Evolutionary conservation across 1,139 yeast genomes (phyloP).

Genomic region (Meyerozyma athensensis): DNA sequence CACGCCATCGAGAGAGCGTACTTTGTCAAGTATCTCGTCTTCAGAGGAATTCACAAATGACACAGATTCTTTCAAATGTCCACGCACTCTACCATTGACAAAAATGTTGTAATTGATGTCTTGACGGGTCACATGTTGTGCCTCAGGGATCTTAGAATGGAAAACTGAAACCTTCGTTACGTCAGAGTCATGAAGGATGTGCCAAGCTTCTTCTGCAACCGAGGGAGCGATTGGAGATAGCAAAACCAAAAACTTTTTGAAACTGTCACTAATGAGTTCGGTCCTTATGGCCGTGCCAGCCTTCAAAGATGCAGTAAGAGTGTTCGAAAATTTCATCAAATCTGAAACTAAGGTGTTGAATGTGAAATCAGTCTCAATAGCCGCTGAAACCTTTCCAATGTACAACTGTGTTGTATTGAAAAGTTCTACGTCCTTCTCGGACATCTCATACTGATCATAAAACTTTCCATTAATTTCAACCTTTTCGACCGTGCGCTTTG

Average conservation of each 20-base stretch:
- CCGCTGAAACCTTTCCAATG: constrained; percentile 46
- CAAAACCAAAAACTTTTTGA: constrained; percentile 48
- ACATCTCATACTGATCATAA: constrained; percentile 19
- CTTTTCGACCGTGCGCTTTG: constrained; percentile 8
- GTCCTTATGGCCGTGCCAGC: constrained; percentile 19
- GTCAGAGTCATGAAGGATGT: constrained; percentile 33
- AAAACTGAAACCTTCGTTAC: constrained; percentile 51
- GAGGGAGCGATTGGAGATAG: constrained; percentile 80
- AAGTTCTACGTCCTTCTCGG: constrained; percentile 45
- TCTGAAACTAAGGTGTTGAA: constrained; percentile 86
- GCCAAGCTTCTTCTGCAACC: constrained; percentile 81
- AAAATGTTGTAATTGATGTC: constrained; percentile 46
- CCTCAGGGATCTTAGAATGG: constrained; percentile 48
- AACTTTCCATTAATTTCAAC: constrained; percentile 20
- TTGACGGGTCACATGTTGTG: constrained; percentile 33
- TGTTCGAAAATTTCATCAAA: constrained; percentile 77
- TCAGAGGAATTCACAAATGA: constrained; percentile 27
- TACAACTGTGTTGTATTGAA: constrained; percentile 56
- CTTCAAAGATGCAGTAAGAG: constrained; percentile 38
- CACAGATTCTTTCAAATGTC: constrained; percentile 35
- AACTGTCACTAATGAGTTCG: constrained; percentile 33
- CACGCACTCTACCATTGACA: constrained; percentile 66
- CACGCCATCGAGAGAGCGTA: constrained; percentile 7
- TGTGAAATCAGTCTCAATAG: constrained; percentile 57
- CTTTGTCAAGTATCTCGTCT: constrained; percentile 14